Evolutionary conservation across 202 grass and related monocot genomes (phyloP).

Genomic region (Zoysia matrella): DNA sequence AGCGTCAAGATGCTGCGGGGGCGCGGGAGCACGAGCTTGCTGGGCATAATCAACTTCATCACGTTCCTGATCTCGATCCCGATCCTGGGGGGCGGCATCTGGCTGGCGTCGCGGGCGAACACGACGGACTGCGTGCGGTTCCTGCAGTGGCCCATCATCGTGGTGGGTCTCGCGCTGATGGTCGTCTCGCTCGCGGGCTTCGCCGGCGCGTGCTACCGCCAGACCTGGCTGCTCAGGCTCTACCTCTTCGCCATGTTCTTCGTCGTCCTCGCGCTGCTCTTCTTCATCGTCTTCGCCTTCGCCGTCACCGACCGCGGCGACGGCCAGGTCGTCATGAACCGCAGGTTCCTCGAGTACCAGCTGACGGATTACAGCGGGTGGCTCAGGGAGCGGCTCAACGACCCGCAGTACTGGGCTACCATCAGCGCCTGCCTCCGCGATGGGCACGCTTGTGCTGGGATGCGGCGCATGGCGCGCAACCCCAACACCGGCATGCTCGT

Average conservation of each 20-base stretch:
- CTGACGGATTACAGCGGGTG: conserved; percentile 80
- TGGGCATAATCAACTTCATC: conserved; percentile 84
- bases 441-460: conserved; percentile 56
- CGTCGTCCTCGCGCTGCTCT: conserved; percentile 81
- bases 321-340: conserved; percentile 83
- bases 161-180: conserved; percentile 77
- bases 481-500: conserved; percentile 64
- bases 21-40: conserved; percentile 58
- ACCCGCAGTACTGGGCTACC: conserved; percentile 76
- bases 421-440: conserved; percentile 78
- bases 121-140: conserved; percentile 92
- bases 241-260: conserved; percentile 99
- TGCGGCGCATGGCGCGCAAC: conserved; percentile 47
- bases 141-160: conserved; percentile 97
- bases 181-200: conserved; percentile 86
- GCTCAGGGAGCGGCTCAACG: conserved; percentile 70
- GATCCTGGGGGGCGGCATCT: conserved; percentile 92
- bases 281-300: conserved; percentile 98
- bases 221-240: conserved; percentile 83
- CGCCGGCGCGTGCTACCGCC: conserved; percentile 89
- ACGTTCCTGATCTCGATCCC: conserved; percentile 92
- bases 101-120: conserved; percentile 74
- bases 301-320: conserved; percentile 90
- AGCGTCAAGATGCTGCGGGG: conserved; percentile 64
- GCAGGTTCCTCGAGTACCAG: conserved; percentile 87